These are phyloP conservation scores for Logfia minima DNA, from an alignment of 129 eudicot genomes.

Conservation along the genomic window DNA sequence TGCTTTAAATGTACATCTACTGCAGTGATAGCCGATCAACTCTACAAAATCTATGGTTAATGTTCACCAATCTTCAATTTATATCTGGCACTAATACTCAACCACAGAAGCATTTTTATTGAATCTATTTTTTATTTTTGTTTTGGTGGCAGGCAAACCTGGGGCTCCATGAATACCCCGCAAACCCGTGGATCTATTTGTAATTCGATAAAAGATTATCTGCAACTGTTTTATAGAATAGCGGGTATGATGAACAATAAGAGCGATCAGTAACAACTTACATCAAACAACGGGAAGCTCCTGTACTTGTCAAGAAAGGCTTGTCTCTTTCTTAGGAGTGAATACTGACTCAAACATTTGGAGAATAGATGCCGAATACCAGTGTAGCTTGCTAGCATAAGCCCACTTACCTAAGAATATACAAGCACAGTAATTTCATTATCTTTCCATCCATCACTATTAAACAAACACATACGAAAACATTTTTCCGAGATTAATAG, in stretches of 20 bases:
- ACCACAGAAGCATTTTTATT: not conserved
- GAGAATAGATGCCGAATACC: constrained; percentile 93
- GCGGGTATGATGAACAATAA: not conserved
- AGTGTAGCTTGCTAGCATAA: constrained; percentile 94
- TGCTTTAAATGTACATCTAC: not conserved
- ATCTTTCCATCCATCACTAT: constrained; percentile 1
- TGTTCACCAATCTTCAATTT: not conserved
- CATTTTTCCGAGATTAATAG: not conserved
- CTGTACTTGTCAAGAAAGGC: constrained; percentile 81
- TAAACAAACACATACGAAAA: not conserved
- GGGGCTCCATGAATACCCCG: no score
- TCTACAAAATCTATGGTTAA: not conserved
- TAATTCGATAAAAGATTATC: no score
- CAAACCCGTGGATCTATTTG: no score
- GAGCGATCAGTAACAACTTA: constrained; percentile 43
- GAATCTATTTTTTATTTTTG: no score
- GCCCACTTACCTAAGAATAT: constrained; percentile 73
- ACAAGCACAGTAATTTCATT: not conserved
- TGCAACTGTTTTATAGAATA: not conserved
- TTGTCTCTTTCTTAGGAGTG: constrained; percentile 80
- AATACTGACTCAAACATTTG: constrained; percentile 86
- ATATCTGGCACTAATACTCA: not conserved
- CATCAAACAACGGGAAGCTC: constrained; percentile 86
- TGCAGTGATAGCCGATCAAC: not conserved
- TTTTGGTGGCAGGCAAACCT: no score